A percentile compares a stretch with the other conserved stretches of the same genome.
Evolutionary conservation across 257 asterid species (phyloP).

Genomic region (Solanum dulcamara): DNA sequence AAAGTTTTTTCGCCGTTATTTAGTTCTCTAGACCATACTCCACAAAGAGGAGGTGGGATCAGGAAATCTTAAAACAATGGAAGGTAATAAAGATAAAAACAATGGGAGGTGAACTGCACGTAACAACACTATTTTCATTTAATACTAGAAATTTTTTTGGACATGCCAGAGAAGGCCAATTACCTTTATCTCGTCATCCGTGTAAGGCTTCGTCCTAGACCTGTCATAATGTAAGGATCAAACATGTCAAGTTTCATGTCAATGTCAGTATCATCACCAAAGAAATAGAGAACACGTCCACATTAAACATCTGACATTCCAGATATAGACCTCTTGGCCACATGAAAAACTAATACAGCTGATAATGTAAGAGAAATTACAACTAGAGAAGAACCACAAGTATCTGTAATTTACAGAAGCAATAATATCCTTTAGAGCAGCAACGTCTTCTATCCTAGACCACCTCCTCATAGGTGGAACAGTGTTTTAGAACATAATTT

Average conservation of each 20-base stretch:
- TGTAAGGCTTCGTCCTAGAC: constrained; percentile 55
- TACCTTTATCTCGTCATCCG: constrained; percentile 92
- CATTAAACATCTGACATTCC: neutral
- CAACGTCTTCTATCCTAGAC: neutral
- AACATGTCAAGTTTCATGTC: constrained; percentile 13
- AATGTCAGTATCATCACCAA: neutral
- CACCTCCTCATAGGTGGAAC: neutral
- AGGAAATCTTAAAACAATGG: neutral
- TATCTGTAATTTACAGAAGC: neutral
- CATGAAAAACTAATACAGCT: neutral
- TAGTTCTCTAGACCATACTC: neutral
- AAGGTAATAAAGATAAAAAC: neutral
- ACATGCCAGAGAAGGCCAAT: neutral
- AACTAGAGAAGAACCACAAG: neutral
- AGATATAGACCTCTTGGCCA: neutral
- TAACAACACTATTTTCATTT: neutral
- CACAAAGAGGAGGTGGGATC: neutral
- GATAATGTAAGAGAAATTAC: neutral
- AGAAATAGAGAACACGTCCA: neutral
- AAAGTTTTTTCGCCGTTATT: neutral
- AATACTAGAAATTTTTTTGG: neutral
- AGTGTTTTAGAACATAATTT: neutral
- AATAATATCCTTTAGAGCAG: neutral
- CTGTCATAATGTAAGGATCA: constrained; percentile 1
- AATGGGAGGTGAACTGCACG: neutral